Evolutionary conservation across 495 filamentous ascomycete genomes (phyloP).

Genomic region (Penicillium bovifimosum): DNA sequence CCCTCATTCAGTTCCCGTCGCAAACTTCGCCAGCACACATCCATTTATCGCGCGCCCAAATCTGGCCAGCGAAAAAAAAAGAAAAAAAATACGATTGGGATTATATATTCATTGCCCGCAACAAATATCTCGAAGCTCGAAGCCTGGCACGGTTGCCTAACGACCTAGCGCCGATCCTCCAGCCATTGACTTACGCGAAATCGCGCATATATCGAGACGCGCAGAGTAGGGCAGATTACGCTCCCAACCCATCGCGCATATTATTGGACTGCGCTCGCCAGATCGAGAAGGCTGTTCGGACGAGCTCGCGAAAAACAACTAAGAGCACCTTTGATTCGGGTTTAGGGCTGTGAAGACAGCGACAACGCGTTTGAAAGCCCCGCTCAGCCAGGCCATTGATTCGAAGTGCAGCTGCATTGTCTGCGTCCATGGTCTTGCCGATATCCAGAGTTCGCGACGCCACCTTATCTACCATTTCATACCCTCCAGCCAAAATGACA

Average conservation of each 20-base stretch:
- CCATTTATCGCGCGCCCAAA: not conserved
- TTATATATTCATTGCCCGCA: not conserved
- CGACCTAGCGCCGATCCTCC: not conserved
- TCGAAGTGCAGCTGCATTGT: not conserved
- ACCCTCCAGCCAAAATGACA: constrained; percentile 47
- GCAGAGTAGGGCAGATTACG: not conserved
- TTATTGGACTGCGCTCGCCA: not conserved
- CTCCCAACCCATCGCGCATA: not conserved
- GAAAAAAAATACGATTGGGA: no score
- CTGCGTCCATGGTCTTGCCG: no score
- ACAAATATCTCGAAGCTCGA: not conserved
- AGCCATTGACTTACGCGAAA: not conserved
- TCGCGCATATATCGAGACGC: not conserved
- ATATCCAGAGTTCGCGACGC: not conserved
- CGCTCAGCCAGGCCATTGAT: not conserved
- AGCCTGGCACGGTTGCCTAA: not conserved
- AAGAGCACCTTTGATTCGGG: not conserved
- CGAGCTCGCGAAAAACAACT: not conserved
- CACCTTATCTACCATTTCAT: not conserved
- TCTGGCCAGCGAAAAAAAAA: not conserved
- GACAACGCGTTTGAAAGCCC: not conserved
- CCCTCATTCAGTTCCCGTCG: not conserved
- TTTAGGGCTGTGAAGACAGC: not conserved
- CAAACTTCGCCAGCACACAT: constrained; percentile 1
- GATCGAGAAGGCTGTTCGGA: not conserved